Percentiles rank a stretch among this genome's conserved stretches.
Evolutionary conservation across 2,329 filamentous ascomycete genomes (phyloP).

Genomic region (Calonectria hawksworthii): DNA sequence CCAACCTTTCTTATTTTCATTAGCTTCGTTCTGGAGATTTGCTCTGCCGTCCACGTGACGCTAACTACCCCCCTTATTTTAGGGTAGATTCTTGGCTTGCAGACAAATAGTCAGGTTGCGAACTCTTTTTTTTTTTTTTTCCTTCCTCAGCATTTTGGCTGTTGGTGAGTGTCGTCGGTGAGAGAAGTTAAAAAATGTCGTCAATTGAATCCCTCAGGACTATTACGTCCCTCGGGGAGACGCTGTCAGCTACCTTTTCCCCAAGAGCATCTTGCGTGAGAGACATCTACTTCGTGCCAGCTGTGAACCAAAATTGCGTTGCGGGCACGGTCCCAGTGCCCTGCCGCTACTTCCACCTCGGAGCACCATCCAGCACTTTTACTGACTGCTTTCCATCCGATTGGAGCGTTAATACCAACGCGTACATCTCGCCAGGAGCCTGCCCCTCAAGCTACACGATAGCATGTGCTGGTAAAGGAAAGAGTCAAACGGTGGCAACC

Average conservation of each 20-base stretch:
- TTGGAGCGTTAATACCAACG: background rate
- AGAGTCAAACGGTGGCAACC: background rate
- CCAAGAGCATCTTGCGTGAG: background rate
- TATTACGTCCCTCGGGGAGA: background rate
- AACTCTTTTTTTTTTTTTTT: background rate
- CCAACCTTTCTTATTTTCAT: background rate
- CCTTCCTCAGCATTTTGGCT: background rate
- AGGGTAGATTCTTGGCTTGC: background rate
- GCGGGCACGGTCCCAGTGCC: background rate
- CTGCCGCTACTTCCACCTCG: conserved; percentile 5
- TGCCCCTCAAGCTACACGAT: conserved; percentile 6
- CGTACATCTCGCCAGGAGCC: background rate
- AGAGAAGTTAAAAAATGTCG: background rate
- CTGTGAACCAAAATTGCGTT: background rate
- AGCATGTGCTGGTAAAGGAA: background rate
- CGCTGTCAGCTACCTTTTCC: background rate
- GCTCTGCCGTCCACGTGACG: background rate
- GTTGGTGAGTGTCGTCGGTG: background rate
- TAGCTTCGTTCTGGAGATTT: background rate
- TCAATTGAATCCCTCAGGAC: background rate
- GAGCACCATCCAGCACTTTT: background rate
- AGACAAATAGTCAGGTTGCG: background rate
- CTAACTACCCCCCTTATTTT: background rate
- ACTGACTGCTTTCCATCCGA: background rate
- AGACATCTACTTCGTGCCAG: background rate